phyloP scores from a whole-genome alignment of 2,329 filamentous ascomycete genomes.

The Fusarium bulbicola region DNA sequence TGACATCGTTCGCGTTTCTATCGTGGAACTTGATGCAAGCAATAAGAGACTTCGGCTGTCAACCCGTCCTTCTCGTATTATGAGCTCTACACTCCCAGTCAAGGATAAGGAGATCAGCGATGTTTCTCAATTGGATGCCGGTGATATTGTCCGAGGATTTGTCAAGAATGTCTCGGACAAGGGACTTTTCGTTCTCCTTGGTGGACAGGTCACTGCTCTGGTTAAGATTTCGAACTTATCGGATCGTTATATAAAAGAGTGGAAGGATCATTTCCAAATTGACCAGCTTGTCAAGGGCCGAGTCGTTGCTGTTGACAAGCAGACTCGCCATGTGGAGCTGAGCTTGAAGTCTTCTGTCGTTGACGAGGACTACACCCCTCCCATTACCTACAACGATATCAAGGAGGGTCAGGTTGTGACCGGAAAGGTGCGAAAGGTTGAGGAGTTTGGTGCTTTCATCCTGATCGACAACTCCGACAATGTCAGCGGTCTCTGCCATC shows the following conservation, averaged over 20 bases:
- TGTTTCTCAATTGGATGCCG: conserved; percentile 75
- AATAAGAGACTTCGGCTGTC: conserved; percentile 90
- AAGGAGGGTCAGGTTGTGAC: conserved; percentile 83
- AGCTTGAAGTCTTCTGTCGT: conserved; percentile 87
- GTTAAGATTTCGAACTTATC: conserved; percentile 90
- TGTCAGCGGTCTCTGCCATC: conserved; percentile 92
- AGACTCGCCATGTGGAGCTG: conserved; percentile 79
- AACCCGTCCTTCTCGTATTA: conserved; percentile 83
- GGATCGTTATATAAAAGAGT: conserved; percentile 91
- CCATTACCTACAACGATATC: conserved; percentile 79
- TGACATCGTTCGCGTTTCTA: conserved; percentile 86
- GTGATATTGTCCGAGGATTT: conserved; percentile 88
- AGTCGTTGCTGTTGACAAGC: conserved; percentile 75
- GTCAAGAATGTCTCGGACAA: conserved; percentile 90
- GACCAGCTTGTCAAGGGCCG: conserved; percentile 93
- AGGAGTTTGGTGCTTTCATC: conserved; percentile 95
- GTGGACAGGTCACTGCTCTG: conserved; percentile 81
- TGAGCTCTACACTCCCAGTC: conserved; percentile 84
- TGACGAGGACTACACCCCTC: conserved; percentile 79
- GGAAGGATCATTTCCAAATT: conserved; percentile 88
- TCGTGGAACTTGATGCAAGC: conserved; percentile 79
- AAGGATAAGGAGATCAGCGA: conserved; percentile 82
- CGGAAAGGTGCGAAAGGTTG: conserved; percentile 91
- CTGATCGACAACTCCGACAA: conserved; percentile 87
- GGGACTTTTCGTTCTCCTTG: conserved; percentile 86